Base-by-base conservation (phyloP, 75 land plant species). In the Selaginella moellendorffii region DNA sequence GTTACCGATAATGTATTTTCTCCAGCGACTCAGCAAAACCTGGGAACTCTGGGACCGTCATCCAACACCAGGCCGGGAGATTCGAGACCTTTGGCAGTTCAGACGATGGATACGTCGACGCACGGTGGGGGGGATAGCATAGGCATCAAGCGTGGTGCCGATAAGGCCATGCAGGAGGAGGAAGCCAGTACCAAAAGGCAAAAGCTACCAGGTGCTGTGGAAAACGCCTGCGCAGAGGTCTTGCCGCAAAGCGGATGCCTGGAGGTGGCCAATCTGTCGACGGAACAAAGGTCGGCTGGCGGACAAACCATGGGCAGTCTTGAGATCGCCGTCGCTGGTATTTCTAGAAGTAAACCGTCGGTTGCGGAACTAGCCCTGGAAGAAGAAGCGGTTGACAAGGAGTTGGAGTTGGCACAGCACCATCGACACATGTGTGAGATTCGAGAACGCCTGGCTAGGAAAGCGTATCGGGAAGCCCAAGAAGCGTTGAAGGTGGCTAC, bases 321-420 rank as follows among this genome's bases (percentile, higher is more conserved):
- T 36, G 5, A 36, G 46, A 36, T 5, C 46, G 10, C 46, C 46
- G 14, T 14, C 5, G 46, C 5, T 5, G 14, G 46, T 14, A 5
- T 36, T 14, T 36, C 46, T 36, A 36, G 10, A 36, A 36, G n/a
- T n/a, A n/a, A n/a, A n/a, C n/a, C n/a, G n/a, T n/a, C n/a, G n/a
- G n/a, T n/a, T n/a, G n/a, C n/a, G n/a, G 46, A 36, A 5, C 24
- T 63, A 54, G 66, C 28, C 42, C 70, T 75, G 64, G 54, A 82
- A 19, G 92, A 87, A 67, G 82, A 84, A 27, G 28, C 28, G 20
- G 71, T 75, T 2, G 92, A 86, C 27, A 86, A 74, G 59, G 85
- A 80, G 27, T 71, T 90, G 30, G 83, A 90, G 46, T 83, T 78
- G 62, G 97, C 85, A 52, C 91, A 76, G 54, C 69, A 75, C 61